These are phyloP conservation scores for Bisporella sp. DNA, from an alignment of 2,329 filamentous ascomycete species.

Conservation along the genomic window DNA sequence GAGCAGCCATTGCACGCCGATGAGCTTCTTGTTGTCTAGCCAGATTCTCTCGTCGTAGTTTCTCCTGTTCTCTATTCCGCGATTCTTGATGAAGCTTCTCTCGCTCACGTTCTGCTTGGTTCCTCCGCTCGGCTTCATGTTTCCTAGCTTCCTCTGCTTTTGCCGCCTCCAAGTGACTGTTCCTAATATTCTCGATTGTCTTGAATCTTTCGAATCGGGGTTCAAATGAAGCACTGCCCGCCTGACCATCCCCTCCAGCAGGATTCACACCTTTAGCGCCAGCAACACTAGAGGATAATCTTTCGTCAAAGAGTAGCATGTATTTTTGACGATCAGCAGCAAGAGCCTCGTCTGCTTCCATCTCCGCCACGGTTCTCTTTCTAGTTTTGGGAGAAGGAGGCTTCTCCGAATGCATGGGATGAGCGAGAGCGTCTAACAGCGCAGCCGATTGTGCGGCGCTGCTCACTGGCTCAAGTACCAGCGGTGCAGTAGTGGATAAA, in stretches of 20 bases:
- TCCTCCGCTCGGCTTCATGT: slow-evolving; percentile 39
- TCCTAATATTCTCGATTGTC: slow-evolving; percentile 76
- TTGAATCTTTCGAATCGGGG: slow-evolving; percentile 88
- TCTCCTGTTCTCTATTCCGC: slow-evolving; percentile 26
- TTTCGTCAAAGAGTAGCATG: slow-evolving; percentile 88
- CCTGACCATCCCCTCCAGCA: slow-evolving; percentile 66
- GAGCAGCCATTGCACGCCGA: slow-evolving; percentile 30
- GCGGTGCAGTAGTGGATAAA: slow-evolving; percentile 63
- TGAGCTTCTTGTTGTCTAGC: slow-evolving; percentile 22
- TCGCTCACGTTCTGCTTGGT: slow-evolving; percentile 39
- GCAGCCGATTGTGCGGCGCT: slow-evolving; percentile 61
- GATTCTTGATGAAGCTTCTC: slow-evolving; percentile 31
- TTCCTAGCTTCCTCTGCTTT: slow-evolving; percentile 68
- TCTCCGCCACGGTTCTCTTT: slow-evolving; percentile 89
- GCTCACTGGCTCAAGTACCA: slow-evolving; percentile 72
- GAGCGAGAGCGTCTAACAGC: slow-evolving; percentile 63
- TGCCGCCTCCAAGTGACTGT: slow-evolving; percentile 68
- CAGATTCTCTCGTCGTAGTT: slow-evolving; percentile 22
- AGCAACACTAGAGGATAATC: slow-evolving; percentile 55
- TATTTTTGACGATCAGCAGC: slow-evolving; percentile 85
- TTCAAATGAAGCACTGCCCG: slow-evolving; percentile 68
- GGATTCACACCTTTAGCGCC: slow-evolving; percentile 50
- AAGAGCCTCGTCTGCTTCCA: slow-evolving; percentile 89
- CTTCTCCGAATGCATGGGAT: slow-evolving; percentile 69
- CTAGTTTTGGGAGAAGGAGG: slow-evolving; percentile 81